Conservation (phyloP, 208 protist genomes). For the Trypanosoma lewisi region DNA sequence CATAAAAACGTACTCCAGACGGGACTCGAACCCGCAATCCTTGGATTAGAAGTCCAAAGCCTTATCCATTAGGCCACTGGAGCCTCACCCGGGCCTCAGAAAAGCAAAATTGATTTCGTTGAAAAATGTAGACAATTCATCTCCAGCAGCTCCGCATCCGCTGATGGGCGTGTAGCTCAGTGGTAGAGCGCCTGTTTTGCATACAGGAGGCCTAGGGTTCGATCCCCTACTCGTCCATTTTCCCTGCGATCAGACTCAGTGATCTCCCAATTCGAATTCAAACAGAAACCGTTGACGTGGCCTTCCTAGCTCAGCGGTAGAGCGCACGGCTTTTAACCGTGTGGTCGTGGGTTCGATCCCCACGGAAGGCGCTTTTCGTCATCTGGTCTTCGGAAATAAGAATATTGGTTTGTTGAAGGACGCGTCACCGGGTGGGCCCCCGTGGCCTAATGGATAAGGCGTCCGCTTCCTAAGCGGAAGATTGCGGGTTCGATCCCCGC, state of each 20-base stretch:
- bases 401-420: neutral
- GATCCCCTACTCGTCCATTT: constrained; percentile 74
- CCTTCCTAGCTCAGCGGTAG: constrained; percentile 66
- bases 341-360: constrained; percentile 97
- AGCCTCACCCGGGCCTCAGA: neutral
- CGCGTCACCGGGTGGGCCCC: neutral
- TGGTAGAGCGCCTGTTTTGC: constrained; percentile 88
- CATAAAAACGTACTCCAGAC: constrained; percentile 67
- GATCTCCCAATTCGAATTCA: too few species aligned
- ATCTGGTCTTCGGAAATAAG: neutral
- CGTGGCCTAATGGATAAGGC: constrained; percentile 91
- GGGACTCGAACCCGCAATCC: constrained; percentile 90
- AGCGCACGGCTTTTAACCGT: constrained; percentile 96
- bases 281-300: too few species aligned
- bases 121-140: neutral
- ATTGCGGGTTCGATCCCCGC: constrained; percentile 90
- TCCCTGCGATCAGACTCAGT: constrained; percentile 20
- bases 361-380: constrained; percentile 32
- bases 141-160: neutral
- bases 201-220: constrained; percentile 87
- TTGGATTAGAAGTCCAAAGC: constrained; percentile 90
- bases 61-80: constrained; percentile 89
- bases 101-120: neutral
- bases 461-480: constrained; percentile 90
- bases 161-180: constrained; percentile 53